Evolutionary conservation across 1,284 basidiomycete genomes (phyloP).

Genomic region (Sphaerobolus stellatus): DNA sequence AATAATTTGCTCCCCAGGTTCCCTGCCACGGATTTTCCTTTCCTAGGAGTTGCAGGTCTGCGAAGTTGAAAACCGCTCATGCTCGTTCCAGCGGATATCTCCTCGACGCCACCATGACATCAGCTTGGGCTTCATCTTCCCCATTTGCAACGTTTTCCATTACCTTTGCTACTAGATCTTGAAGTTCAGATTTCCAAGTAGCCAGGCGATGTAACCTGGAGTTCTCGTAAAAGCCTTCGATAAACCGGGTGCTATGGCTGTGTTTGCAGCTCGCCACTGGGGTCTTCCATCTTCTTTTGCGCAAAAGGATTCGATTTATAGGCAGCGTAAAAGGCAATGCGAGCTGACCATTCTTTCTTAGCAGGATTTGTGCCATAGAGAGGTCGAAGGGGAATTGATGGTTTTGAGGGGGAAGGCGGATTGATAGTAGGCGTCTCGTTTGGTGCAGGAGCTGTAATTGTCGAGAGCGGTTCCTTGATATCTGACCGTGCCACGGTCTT

Average conservation of each 20-base stretch:
- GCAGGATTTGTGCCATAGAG: constrained; percentile 46
- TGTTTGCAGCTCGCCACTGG: constrained; percentile 85
- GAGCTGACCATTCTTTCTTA: constrained; percentile 39
- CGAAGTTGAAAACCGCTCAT: constrained; percentile 58
- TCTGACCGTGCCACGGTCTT: too few relatives aligned
- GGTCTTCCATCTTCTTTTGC: constrained; percentile 72
- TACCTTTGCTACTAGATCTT: constrained; percentile 76
- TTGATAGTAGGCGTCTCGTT: too few relatives aligned
- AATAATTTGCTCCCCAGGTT: constrained; percentile 66
- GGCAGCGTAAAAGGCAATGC: constrained; percentile 62
- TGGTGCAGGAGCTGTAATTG: too few relatives aligned
- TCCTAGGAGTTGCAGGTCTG: constrained; percentile 44
- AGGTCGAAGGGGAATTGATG: too few relatives aligned
- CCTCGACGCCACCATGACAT: background rate
- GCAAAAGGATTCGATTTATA: constrained; percentile 69
- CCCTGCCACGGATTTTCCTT: constrained; percentile 42
- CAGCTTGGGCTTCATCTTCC: constrained; percentile 13
- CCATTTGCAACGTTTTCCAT: constrained; percentile 63
- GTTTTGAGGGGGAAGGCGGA: too few relatives aligned
- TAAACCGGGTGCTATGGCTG: constrained; percentile 81
- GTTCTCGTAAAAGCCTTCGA: constrained; percentile 88
- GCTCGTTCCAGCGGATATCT: constrained; percentile 33
- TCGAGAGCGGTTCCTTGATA: too few relatives aligned
- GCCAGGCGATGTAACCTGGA: constrained; percentile 90
- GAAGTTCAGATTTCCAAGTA: constrained; percentile 90